Conservation (phyloP, 345 rosid species). For the Psidium guajava region DNA sequence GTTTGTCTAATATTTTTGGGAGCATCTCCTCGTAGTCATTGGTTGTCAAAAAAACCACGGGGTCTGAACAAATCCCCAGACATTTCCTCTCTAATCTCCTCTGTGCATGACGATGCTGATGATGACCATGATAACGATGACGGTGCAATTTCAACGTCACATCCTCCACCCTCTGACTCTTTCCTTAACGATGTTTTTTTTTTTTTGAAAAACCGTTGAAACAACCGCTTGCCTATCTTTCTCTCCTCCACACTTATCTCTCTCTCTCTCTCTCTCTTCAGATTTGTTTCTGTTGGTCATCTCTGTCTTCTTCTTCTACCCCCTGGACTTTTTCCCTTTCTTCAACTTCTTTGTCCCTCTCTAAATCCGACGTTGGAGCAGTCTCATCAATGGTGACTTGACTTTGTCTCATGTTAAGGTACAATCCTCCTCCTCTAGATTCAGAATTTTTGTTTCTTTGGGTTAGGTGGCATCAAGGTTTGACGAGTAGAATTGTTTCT, state of each 20-base stretch:
- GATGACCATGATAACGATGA: not conserved
- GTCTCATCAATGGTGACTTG: not conserved
- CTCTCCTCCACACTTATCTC: not conserved
- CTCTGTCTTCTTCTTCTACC: not conserved
- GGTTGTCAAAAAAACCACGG: not conserved
- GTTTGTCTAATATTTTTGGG: not conserved
- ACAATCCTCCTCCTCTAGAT: not conserved
- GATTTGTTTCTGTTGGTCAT: not conserved
- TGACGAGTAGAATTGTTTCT: not conserved
- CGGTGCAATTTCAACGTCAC: not conserved
- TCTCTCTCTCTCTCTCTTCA: not conserved
- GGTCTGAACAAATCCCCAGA: not conserved
- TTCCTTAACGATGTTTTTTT: accelerated
- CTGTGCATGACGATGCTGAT: not conserved
- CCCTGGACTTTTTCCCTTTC: not conserved
- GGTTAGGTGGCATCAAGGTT: not conserved
- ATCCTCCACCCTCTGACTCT: not conserved
- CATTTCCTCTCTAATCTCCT: not conserved
- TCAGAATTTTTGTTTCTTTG: not conserved
- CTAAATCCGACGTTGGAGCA: not conserved
- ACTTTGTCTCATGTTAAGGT: not conserved
- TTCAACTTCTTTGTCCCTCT: not conserved
- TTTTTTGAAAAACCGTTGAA: not conserved
- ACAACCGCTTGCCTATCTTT: not conserved
- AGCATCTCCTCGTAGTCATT: not conserved